Evolutionary conservation across 2,329 filamentous ascomycete genomes (phyloP), one percentile per base, ranked within the genome.

Genomic region (Didymella keratinophila): DNA sequence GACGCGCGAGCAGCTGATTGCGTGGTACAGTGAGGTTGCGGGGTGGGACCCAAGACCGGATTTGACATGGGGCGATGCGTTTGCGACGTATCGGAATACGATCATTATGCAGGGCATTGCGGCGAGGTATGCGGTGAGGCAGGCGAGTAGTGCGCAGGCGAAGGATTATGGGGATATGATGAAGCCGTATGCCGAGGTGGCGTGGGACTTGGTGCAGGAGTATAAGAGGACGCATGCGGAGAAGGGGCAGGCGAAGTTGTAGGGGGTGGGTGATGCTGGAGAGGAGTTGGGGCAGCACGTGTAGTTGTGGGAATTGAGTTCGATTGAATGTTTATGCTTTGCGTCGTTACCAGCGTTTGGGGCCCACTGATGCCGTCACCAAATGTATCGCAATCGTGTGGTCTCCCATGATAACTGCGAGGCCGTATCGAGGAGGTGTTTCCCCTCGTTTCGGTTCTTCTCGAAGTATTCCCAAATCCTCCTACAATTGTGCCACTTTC

Each of bases 81-180:
- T 89, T 74, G 83, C 82, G 49, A 80, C 83, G 23, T 87, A 87
- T 71, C 79, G 87, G 47, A 82, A 80, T 32, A 81, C 83, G 23
- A 81, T 89, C 39, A 88, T 89, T 72, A 86, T 82, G 88, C 95
- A 99, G 81, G 95, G 95, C 3, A 98, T 99, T 74, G 93, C 93
- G 47, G 95, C 95, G 48, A 82, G 95, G 63, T 90, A 90, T 76
- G 95, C 95, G 25, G 80, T 85, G 46, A 82, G 94, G 47, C 94
- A 98, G 83, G 95, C 95, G 36, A 97, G 93, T 78, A 97, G 92
- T 76, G 90, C 87, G 57, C 86, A 90, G 74, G 95, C 95, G 7
- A 85, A 83, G 67, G 83, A 87, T 41, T 91, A 96, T 77, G 92
- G 84, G 1, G 80, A 80, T 54, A 85, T 86, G 75, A 88, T 91